Evolutionary conservation across 106 monocot genomes (phyloP), one percentile per base, ranked within the genome.

Genomic region (Apostasia shenzhenica): DNA sequence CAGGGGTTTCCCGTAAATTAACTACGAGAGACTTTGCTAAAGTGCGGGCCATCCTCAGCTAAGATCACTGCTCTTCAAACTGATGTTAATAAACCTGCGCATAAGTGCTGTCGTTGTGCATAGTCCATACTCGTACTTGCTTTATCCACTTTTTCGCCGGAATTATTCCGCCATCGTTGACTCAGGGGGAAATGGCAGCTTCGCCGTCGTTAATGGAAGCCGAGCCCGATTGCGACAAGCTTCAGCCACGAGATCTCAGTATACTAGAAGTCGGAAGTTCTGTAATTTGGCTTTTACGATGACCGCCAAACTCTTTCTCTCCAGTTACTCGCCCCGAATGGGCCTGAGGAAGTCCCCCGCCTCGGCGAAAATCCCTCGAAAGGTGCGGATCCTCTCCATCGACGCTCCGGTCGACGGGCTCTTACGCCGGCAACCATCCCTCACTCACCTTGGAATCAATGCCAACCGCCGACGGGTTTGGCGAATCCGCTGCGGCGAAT

Each of bases 301-400:
- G 81, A 77, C 47, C 79, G n/a, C 48, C 54, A 72, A 79, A 13
- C 76, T 83, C 54, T 71, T 70, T 55, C 43, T 72, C 52, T 57
- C 77, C 48, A 48, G n/a, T 48, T 65, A 46, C 48, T 65, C 65
- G 2, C 45, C 13, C 41, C n/a, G n/a, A 8, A 37, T 48, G 48
- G 6, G 65, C n/a, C 48, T n/a, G n/a, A n/a, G n/a, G 6, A 65
- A 48, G 65, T 26, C 1, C 42, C 65, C 48, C 26, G 14, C 4
- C 0, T 14, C 14, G 48, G 4, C 26, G 7, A 48, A 48, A 0
- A 48, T 14, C 9, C 11, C 46, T 14, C 72, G 81, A 0, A 78
- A 70, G 74, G 86, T 91, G 48, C 71, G 86, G 48, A 76, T 91
- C 68, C 86, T 91, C 64, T 79, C 79, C 26, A 80, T 91, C 8